Conservation (phyloP, 1,284 basidiomycete species). For the Inonotus obliquus region DNA sequence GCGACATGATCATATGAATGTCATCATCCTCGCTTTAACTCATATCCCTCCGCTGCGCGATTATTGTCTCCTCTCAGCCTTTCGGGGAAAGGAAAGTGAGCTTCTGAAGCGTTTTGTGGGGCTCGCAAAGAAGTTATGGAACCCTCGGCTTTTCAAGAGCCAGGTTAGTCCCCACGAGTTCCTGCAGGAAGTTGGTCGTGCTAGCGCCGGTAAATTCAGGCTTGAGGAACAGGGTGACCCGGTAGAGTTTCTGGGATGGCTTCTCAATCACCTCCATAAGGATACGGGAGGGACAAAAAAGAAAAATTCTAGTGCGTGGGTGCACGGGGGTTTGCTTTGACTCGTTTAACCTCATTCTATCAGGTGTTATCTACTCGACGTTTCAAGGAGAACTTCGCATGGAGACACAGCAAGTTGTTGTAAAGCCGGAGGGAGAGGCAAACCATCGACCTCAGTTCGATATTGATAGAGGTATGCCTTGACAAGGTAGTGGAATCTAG, state of each 20-base stretch:
- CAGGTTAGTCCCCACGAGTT: conserved; percentile 99
- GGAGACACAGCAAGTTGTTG: conserved; percentile 91
- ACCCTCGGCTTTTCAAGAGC: conserved; percentile 91
- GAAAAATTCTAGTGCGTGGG: conserved; percentile 72
- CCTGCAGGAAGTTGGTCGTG: conserved; percentile 90
- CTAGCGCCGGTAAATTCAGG: conserved; percentile 85
- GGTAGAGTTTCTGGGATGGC: conserved; percentile 93
- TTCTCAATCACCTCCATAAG: conserved; percentile 89
- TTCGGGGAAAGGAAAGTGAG: conserved; percentile 73
- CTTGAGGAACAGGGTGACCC: conserved; percentile 95
- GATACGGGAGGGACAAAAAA: conserved; percentile 90
- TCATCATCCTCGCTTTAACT: conserved; percentile 89
- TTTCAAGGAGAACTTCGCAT: conserved; percentile 94
- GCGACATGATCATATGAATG: conserved; percentile 95
- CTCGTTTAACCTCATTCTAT: conserved; percentile 18
- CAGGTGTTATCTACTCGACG: conserved; percentile 86
- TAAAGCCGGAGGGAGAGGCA: conserved; percentile 68
- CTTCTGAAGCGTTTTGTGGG: conserved; percentile 83
- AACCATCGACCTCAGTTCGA: conserved; percentile 84
- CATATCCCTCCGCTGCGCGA: conserved; percentile 90
- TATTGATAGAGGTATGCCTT: conserved; percentile 76
- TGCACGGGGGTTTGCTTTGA: conserved; percentile 12
- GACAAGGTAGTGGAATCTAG: conserved; percentile 2
- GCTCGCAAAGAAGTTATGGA: conserved; percentile 93
- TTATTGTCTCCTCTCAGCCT: conserved; percentile 76